Evolutionary conservation across 148 eudicot genomes (phyloP), one percentile per base, ranked within the genome.

Genomic region (Amaranthus cruentus): DNA sequence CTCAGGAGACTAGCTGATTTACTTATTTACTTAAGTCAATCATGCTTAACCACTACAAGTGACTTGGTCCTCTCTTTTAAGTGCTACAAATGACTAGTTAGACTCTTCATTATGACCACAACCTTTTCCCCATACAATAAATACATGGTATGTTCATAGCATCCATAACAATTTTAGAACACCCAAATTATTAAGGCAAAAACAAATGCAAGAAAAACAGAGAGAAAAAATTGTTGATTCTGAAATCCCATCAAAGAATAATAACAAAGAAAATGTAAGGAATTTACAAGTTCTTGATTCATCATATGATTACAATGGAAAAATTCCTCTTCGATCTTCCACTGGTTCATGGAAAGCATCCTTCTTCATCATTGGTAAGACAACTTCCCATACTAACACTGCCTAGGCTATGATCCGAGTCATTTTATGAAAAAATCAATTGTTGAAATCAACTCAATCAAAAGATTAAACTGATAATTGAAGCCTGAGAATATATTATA

Each of bases 311-410:
- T 79, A 77, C 72, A 85, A 85, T 79, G 93, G 96, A 12, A 85
- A 79, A 55, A n/a, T 87, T 59, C 97, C 97, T 80, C 77, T 78
- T 44, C 78, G 97, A 38, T 81, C 90, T 66, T 72, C 84, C 5
- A 90, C 93, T 55, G 97, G 97, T 47, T 88, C 79, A 46, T 92
- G 97, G 97, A 92, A 84, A 75, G 97, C 97, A 38, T 81, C 93
- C n/a, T 81, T 87, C 78, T 88, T 88, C 78, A 85, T 92, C 70
- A 81, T 92, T 11, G 90, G 97, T 92, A 88, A 18, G 13, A 3
- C 8, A 9, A 12, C 13, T 8, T 10, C 4, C 57, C 8, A 28
- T 28, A 28, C 38, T 28, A 28, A 28, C 38, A 28, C 38, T 28
- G 2, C 38, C 38, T 28, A 28, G 38, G 38, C 0, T 28, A 28